These are phyloP conservation scores for Trichosporon ovoides DNA, from an alignment of 1,284 basidiomycete species.

Conservation along the genomic window DNA sequence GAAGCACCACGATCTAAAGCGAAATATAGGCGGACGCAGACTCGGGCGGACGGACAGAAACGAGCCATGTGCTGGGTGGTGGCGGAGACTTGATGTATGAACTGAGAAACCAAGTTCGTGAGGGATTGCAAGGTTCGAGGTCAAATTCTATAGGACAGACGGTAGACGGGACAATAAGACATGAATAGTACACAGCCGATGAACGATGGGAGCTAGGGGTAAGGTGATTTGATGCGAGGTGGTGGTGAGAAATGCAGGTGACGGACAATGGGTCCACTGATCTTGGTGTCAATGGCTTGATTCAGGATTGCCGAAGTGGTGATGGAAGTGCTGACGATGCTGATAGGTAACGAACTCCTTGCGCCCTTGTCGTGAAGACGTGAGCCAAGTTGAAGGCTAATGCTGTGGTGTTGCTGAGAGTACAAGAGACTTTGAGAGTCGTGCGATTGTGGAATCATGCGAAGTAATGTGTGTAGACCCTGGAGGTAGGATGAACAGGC, in stretches of 20 bases:
- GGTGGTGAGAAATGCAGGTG: background rate
- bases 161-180: background rate
- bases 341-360: background rate
- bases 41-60: background rate
- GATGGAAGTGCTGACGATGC: background rate
- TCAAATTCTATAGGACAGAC: background rate
- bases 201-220: background rate
- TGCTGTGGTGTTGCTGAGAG: constrained; percentile 3
- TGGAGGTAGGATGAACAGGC: constrained; percentile 85
- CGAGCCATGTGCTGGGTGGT: too few relatives aligned
- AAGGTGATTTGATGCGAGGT: background rate
- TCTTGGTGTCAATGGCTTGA: background rate
- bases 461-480: constrained; percentile 69
- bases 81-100: too few relatives aligned
- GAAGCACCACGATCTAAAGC: background rate
- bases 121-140: background rate
- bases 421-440: constrained; percentile 6
- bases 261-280: background rate
- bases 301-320: background rate
- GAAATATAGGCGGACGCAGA: background rate
- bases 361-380: background rate
- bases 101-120: too few relatives aligned
- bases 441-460: constrained; percentile 40
- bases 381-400: constrained; percentile 1
- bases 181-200: background rate